Evolutionary conservation across 768 basidiomycete species (phyloP).

Genomic region (Boletus sp.): DNA sequence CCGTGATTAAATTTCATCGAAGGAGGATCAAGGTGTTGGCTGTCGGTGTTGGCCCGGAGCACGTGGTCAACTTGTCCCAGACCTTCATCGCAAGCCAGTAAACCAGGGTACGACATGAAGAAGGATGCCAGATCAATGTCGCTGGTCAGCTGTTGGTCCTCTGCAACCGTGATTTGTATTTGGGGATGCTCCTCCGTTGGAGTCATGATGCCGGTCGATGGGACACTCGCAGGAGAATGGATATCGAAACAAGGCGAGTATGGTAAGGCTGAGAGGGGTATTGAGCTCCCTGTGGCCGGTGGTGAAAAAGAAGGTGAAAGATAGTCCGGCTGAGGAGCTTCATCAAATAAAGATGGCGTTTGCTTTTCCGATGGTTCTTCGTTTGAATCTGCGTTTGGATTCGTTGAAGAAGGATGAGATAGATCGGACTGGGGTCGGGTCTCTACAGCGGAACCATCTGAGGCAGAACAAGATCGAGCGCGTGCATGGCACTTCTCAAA

Average conservation of each 20-base stretch:
- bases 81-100: constrained; percentile 17
- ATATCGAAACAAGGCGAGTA: constrained; percentile 19
- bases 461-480: constrained; percentile 16
- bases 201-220: constrained; percentile 38
- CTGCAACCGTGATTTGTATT: constrained; percentile 28
- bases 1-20: constrained; percentile 14
- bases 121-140: constrained; percentile 44
- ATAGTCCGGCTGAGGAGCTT: constrained; percentile 17
- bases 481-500: constrained; percentile 26
- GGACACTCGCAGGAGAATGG: constrained; percentile 25
- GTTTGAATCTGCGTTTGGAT: constrained; percentile 1
- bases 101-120: constrained; percentile 35
- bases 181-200: constrained; percentile 44
- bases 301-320: constrained; percentile 32
- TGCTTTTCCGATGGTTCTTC: constrained; percentile 5
- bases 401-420: background rate
- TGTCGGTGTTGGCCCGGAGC: background rate
- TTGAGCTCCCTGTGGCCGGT: constrained; percentile 31
- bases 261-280: constrained; percentile 6
- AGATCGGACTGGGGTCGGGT: constrained; percentile 1
- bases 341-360: background rate
- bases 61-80: constrained; percentile 8
- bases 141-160: constrained; percentile 24
- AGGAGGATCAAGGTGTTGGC: constrained; percentile 5
- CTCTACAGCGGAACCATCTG: constrained; percentile 11